Conservation (phyloP, 169 alveolate species). For the Eimeria tenella region DNA sequence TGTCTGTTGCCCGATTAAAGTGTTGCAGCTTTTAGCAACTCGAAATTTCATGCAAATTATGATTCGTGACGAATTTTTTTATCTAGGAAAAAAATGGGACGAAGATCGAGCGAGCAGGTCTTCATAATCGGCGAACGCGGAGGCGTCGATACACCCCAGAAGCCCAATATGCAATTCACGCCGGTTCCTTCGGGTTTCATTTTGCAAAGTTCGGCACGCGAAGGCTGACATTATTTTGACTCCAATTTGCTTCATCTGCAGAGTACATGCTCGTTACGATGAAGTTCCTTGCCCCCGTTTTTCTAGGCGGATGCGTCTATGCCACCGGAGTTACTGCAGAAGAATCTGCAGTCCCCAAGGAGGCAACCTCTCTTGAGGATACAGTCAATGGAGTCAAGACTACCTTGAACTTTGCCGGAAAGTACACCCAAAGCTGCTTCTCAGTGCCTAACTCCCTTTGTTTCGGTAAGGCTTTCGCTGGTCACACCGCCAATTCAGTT, state of each 20-base stretch:
- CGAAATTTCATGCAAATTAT: no score
- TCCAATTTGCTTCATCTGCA: conserved; percentile 42
- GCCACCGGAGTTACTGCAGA: conserved; percentile 46
- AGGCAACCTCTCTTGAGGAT: conserved; percentile 38
- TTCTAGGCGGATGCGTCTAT: conserved; percentile 61
- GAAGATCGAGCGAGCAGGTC: background rate
- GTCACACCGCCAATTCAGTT: no score
- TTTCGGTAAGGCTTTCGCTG: conserved; percentile 46
- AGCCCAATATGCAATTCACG: background rate
- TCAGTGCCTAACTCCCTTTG: conserved; percentile 71
- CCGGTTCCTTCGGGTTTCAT: conserved; percentile 8
- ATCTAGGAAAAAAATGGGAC: background rate
- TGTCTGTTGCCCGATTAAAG: no score
- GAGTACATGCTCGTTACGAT: conserved; percentile 52
- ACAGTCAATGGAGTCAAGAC: conserved; percentile 68
- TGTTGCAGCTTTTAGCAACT: no score
- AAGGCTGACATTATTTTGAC: conserved; percentile 52
- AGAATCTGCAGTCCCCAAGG: background rate
- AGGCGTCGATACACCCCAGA: conserved; percentile 67
- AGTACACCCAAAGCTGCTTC: conserved; percentile 65
- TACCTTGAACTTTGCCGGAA: conserved; percentile 74
- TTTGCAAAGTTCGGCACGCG: conserved; percentile 62
- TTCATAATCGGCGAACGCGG: background rate
- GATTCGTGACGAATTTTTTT: background rate
- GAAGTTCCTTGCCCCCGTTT: conserved; percentile 65